A percentile compares a stretch with the other conserved stretches of the same genome.
Evolutionary conservation across 208 protist species (phyloP).

Genomic region (Leishmania turanica): DNA sequence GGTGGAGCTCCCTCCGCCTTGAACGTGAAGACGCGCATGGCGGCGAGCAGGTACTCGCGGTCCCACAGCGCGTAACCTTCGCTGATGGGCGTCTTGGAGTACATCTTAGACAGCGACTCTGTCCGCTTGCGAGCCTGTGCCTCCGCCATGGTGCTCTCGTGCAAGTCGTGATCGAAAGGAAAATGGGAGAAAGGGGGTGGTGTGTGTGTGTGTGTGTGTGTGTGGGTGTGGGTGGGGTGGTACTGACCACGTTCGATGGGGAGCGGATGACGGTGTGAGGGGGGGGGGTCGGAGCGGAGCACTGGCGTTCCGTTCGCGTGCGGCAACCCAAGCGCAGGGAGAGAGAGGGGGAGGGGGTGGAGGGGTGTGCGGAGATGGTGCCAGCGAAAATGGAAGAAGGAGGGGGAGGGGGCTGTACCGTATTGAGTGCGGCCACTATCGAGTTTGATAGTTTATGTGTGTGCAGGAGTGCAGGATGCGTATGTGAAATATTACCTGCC

Average conservation of each 20-base stretch:
- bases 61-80: constrained; percentile 92
- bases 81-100: constrained; percentile 83
- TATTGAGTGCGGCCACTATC: not conserved
- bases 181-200: not conserved
- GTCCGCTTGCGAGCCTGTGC: constrained; percentile 63
- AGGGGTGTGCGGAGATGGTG: not conserved
- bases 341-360: not conserved
- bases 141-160: constrained; percentile 47
- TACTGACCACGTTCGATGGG: not conserved
- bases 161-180: not conserved
- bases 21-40: constrained; percentile 89
- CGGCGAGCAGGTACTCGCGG: constrained; percentile 84
- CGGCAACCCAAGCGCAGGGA: not conserved
- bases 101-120: constrained; percentile 88
- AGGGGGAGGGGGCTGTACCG: not conserved
- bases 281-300: not conserved
- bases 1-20: constrained; percentile 86
- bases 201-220: too few species aligned
- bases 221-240: too few species aligned
- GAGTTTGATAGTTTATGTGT: not conserved
- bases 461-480: not conserved
- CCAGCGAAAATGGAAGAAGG: not conserved
- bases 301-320: not conserved
- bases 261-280: not conserved
- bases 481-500: not conserved